phyloP scores from a whole-genome alignment of 352 stramenopile genomes.

The Phytophthora kernoviae region DNA sequence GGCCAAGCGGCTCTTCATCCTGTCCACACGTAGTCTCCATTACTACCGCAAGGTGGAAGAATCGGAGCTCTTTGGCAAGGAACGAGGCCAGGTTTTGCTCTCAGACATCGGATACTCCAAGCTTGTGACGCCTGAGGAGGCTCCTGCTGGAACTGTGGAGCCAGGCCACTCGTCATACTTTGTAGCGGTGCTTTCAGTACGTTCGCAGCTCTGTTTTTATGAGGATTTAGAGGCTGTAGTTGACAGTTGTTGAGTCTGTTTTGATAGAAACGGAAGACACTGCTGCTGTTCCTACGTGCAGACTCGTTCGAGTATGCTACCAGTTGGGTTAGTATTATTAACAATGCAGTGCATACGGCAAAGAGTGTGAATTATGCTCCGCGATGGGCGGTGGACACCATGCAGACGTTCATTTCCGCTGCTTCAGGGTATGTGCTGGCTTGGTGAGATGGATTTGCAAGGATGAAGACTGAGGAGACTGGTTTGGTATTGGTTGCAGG shows the following conservation, averaged over 20 bases:
- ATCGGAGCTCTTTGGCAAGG: slow-evolving; percentile 83
- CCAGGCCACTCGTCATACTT: slow-evolving; percentile 63
- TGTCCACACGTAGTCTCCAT: slow-evolving; percentile 80
- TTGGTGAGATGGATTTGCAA: background rate
- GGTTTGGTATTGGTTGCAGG: slow-evolving; percentile 15
- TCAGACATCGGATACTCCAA: slow-evolving; percentile 80
- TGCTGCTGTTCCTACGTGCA: slow-evolving; percentile 81
- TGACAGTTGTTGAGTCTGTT: slow-evolving; percentile 7
- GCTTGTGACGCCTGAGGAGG: slow-evolving; percentile 75
- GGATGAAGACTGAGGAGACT: background rate
- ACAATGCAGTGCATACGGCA: slow-evolving; percentile 74
- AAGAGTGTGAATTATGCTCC: slow-evolving; percentile 69
- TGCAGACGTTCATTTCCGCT: slow-evolving; percentile 75
- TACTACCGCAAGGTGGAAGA: slow-evolving; percentile 88
- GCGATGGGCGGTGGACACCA: slow-evolving; percentile 70
- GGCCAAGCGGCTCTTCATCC: slow-evolving; percentile 81
- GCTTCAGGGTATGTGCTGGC: slow-evolving; percentile 54
- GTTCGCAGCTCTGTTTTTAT: background rate
- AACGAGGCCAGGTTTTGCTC: slow-evolving; percentile 73
- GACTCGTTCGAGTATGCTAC: slow-evolving; percentile 73
- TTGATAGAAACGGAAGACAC: slow-evolving; percentile 71
- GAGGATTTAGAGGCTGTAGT: background rate
- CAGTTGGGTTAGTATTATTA: slow-evolving; percentile 81
- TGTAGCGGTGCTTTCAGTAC: slow-evolving; percentile 76
- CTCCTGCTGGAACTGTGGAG: slow-evolving; percentile 74